These are phyloP conservation scores for Leishmania tarentolae DNA, from an alignment of 208 protist genomes.

Conservation along the genomic window DNA sequence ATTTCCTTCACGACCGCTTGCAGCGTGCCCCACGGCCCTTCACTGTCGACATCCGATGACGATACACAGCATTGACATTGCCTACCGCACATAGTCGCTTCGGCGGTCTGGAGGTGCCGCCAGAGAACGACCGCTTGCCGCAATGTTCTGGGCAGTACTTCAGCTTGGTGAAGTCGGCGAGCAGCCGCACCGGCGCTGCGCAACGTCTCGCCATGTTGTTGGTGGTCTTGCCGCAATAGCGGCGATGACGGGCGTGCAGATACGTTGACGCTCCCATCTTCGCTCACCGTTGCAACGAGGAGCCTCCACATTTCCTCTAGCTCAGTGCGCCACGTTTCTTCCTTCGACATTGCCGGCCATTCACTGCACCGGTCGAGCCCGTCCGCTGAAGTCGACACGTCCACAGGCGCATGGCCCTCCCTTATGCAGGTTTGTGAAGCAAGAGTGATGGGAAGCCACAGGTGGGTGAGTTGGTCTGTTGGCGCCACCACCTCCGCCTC, in stretches of 20 bases:
- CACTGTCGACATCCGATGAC: background rate
- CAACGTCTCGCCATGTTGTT: background rate
- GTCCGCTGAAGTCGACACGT: background rate
- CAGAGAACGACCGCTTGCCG: constrained; percentile 40
- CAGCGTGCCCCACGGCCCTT: constrained; percentile 16
- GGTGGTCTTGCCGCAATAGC: background rate
- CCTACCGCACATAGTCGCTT: background rate
- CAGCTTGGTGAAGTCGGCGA: constrained; percentile 22
- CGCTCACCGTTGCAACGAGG: constrained; percentile 23
- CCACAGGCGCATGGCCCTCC: background rate
- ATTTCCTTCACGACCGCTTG: constrained; percentile 30
- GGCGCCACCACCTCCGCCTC: constrained; percentile 48
- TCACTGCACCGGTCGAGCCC: background rate
- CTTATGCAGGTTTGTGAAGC: background rate
- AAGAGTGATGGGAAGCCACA: constrained; percentile 41
- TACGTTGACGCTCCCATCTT: constrained; percentile 8
- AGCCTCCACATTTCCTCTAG: constrained; percentile 27
- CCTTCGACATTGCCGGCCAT: constrained; percentile 3
- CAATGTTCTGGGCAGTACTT: constrained; percentile 34
- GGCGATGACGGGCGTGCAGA: background rate
- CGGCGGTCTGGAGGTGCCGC: constrained; percentile 28
- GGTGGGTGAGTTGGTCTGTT: constrained; percentile 26
- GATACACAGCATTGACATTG: background rate
- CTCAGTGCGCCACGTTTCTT: constrained; percentile 11
- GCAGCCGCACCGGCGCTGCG: constrained; percentile 1